Evolutionary conservation across 2,329 filamentous ascomycete genomes (phyloP).

Genomic region (Microascus cirrosus): DNA sequence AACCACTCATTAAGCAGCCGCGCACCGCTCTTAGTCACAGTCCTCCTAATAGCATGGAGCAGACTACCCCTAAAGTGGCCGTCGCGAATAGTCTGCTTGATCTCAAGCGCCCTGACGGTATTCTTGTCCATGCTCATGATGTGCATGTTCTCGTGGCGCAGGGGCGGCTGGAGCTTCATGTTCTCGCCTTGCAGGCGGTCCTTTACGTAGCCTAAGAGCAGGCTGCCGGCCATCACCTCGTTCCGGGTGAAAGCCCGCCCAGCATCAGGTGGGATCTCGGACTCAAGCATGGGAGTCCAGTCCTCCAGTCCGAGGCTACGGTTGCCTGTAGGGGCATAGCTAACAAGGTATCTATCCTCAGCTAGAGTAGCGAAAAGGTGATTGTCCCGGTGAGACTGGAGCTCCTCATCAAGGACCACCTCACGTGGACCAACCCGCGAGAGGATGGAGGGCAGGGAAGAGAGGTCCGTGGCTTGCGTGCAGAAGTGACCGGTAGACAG

Average conservation of each 20-base stretch:
- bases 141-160: slow-evolving; percentile 61
- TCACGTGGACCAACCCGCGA: slow-evolving; percentile 77
- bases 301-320: slow-evolving; percentile 37
- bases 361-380: slow-evolving; percentile 56
- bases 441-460: slow-evolving; percentile 66
- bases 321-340: slow-evolving; percentile 47
- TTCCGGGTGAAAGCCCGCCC: slow-evolving; percentile 47
- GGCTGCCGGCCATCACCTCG: slow-evolving; percentile 67
- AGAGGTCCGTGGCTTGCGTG: slow-evolving; percentile 63
- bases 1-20: slow-evolving; percentile 76
- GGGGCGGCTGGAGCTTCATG: slow-evolving; percentile 74
- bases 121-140: slow-evolving; percentile 89
- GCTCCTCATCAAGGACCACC: slow-evolving; percentile 56
- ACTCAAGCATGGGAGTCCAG: slow-evolving; percentile 72
- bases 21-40: slow-evolving; percentile 83
- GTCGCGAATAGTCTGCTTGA: slow-evolving; percentile 77
- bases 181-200: slow-evolving; percentile 65
- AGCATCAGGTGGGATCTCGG: slow-evolving; percentile 45
- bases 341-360: slow-evolving; percentile 66
- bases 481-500: slow-evolving; percentile 91
- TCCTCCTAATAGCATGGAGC: slow-evolving; percentile 78
- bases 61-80: slow-evolving; percentile 71
- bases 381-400: slow-evolving; percentile 47
- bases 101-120: slow-evolving; percentile 79
- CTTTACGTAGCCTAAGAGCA: slow-evolving; percentile 76